Evolutionary conservation across 805 yeast species (phyloP).

Genomic region (Sporopachydermia lactativora): DNA sequence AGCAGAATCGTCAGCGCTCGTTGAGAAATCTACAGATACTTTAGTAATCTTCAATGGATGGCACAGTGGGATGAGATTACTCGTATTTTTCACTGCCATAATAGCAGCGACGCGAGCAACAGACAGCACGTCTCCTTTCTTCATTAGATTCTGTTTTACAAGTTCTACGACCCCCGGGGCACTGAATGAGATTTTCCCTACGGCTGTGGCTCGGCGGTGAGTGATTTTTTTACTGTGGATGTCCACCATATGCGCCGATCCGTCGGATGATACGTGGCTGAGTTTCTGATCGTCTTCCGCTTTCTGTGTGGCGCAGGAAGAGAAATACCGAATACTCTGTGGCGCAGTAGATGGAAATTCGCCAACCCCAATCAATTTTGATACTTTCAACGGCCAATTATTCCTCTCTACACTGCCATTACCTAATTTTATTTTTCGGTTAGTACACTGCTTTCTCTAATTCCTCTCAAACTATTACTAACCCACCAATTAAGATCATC

Average conservation of each 20-base stretch:
- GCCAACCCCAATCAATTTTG: neutral
- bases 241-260: slow-evolving; percentile 36
- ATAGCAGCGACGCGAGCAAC: slow-evolving; percentile 36
- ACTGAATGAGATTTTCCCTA: slow-evolving; percentile 28
- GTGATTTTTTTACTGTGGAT: slow-evolving; percentile 27
- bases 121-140: slow-evolving; percentile 38
- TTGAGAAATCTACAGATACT: slow-evolving; percentile 21
- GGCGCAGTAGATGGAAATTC: too few species aligned
- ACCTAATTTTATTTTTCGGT: neutral
- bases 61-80: slow-evolving; percentile 34
- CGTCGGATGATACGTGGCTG: slow-evolving; percentile 27
- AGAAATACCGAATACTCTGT: too few species aligned
- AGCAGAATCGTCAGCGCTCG: slow-evolving; percentile 6
- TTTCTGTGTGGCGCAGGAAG: too few species aligned
- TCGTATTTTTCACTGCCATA: slow-evolving; percentile 35
- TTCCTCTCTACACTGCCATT: neutral
- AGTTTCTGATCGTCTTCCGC: slow-evolving; percentile 10
- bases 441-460: too few species aligned
- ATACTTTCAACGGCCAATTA: neutral
- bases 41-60: slow-evolving; percentile 33
- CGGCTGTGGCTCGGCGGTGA: slow-evolving; percentile 28
- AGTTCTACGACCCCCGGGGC: slow-evolving; percentile 18
- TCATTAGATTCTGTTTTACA: slow-evolving; percentile 23
- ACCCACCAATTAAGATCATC: slow-evolving; percentile 45
- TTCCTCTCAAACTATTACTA: slow-evolving; percentile 7